Base-by-base conservation (phyloP, 2,329 filamentous ascomycete species). In the Paradendryphiella salina region DNA sequence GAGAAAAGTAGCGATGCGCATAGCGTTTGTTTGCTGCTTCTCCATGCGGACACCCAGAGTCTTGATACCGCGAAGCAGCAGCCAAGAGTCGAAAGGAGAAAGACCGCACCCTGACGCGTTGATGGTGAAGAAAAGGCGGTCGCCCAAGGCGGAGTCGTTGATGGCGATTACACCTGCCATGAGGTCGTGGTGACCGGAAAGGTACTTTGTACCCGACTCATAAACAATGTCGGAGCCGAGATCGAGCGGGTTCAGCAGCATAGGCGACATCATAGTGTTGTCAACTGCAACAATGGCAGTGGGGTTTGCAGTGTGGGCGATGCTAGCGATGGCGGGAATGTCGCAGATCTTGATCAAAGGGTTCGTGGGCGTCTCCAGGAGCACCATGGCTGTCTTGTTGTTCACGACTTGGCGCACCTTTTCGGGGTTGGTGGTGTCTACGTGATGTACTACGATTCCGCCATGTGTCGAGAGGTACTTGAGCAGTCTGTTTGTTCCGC, bases 311-410 rank as follows among this genome's bases (percentile, higher is more conserved):
- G 86, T 84, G 73, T 97, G 94, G 0, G 88, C 84, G 15, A 87
- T 77, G 32, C 81, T 80, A 11, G 94, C 85, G 62, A 99, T 95
- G 17, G 85, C 80, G 3, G 87, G 82, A 52, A 99, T 88, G 72
- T 99, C 94, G 65, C 95, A 91, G 63, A 99, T 92, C 78, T 99
- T 99, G 80, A 99, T 97, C 40, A 99, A 79, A 5, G 94, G 95
- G 76, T 99, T 99, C 21, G 94, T 99, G 2, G 95, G 94, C 0
- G 92, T 96, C 75, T 99, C 94, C 18, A 99, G 83, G 31, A 99
- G 80, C 0, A 99, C 90, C 90, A 99, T 96, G 61, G 91, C 84
- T 0, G 94, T 99, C 78, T 94, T 96, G 43, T 81, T 77, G 42
- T 80, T 87, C 42, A 97, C 74, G 4, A 87, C 85, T 11, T 80